These are phyloP conservation scores for Metschnikowia drakensbergensis DNA, from an alignment of 805 yeast genomes.

Conservation along the genomic window DNA sequence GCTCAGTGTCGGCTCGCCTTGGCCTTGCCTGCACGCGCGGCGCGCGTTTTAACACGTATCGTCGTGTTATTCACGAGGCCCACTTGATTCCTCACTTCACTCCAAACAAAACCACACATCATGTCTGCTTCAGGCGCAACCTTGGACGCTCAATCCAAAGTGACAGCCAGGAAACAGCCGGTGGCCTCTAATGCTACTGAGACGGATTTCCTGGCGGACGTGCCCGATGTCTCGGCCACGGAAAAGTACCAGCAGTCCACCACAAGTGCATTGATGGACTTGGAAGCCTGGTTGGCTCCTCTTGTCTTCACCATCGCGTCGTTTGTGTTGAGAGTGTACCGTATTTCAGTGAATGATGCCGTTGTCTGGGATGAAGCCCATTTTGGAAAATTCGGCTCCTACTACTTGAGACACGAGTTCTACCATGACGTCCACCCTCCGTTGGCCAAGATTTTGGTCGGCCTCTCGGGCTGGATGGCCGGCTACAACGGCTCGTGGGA, in stretches of 20 bases:
- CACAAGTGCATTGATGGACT: slow-evolving; percentile 21
- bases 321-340: slow-evolving; percentile 70
- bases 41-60: slow-evolving; percentile 10
- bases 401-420: slow-evolving; percentile 80
- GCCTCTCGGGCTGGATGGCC: slow-evolving; percentile 81
- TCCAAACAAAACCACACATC: slow-evolving; percentile 1
- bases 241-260: slow-evolving; percentile 17
- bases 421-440: slow-evolving; percentile 99
- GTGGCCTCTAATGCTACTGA: background rate
- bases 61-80: background rate
- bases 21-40: background rate
- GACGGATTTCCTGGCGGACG: background rate
- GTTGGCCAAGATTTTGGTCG: slow-evolving; percentile 88
- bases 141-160: slow-evolving; percentile 6
- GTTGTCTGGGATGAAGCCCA: slow-evolving; percentile 96
- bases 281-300: slow-evolving; percentile 49
- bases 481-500: slow-evolving; percentile 77
- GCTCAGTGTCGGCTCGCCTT: background rate
- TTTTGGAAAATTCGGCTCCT: slow-evolving; percentile 94
- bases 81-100: background rate
- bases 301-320: slow-evolving; percentile 63
- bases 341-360: slow-evolving; percentile 59
- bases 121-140: slow-evolving; percentile 19
- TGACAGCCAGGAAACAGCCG: slow-evolving; percentile 6
- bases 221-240: slow-evolving; percentile 13